phyloP scores from a whole-genome alignment of 2,329 filamentous ascomycete species.

The Stromatinia cepivora region DNA sequence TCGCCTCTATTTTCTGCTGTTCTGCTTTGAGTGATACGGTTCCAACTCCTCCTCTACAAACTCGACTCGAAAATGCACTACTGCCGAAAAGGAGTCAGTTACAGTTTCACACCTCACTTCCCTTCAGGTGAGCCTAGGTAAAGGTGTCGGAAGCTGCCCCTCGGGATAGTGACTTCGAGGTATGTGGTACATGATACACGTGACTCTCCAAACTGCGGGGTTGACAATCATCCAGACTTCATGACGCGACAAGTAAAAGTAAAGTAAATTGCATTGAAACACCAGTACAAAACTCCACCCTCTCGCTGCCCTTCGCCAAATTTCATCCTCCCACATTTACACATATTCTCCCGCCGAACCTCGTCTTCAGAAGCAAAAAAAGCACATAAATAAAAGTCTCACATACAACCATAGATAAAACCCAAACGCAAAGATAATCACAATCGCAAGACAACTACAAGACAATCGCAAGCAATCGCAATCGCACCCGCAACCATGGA shows the following conservation, averaged over 20 bases:
- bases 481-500: constrained; percentile 18
- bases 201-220: background rate
- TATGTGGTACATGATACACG: background rate
- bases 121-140: background rate
- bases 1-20: background rate
- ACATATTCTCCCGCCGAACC: background rate
- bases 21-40: background rate
- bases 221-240: background rate
- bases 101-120: background rate
- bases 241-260: background rate
- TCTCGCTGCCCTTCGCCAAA: background rate
- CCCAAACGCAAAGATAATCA: too few species aligned
- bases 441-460: too few species aligned
- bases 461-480: background rate
- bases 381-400: background rate
- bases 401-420: too few species aligned
- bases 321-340: background rate
- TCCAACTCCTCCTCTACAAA: too few species aligned
- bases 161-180: background rate
- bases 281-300: background rate
- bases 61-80: background rate
- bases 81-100: background rate
- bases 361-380: too few species aligned
- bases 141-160: background rate
- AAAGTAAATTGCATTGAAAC: background rate